Base-by-base conservation (phyloP, 2,329 filamentous ascomycete species). In the Apiospora koreana region DNA sequence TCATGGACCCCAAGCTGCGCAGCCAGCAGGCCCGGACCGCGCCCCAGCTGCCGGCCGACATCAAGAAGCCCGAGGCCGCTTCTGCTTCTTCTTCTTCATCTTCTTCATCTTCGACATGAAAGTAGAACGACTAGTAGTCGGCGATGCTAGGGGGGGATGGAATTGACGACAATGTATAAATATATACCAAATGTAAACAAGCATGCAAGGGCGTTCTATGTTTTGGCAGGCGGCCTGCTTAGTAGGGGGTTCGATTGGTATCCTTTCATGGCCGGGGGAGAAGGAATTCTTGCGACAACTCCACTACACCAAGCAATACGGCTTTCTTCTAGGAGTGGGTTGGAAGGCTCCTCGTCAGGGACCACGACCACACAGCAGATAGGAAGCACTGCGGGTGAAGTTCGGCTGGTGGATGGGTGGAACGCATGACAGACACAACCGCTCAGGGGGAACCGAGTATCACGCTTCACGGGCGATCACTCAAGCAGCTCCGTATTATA, bases 1-100 rank as follows among this genome's bases (percentile, higher is more conserved):
- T 83, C 41, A 74, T 82, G 69, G 76, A 81, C 67, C 81, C 82
- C 3, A 83, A 83, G 66, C 78, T 78, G 69, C 76, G 78, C 67
- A 76, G 78, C 38, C 76, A 72, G 42, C 69, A 76, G 35, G 76
- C 79, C 35, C 73, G 75, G 18, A 76, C 72, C 25, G 71, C 78
- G 12, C 78, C 75, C 0, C 67, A 72, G 18, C 54, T 80, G 69
- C 78, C 78, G 2, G 43, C 54, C 9, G 72, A 75, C 28, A 43
- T 66, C 64, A 28, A 43, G 41, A 66, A 42, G 41, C 35, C 67
- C 41, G 65, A 67, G 35, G 50, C 16, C 28, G 9, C 46, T 12
- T 35, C 70, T 38, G 31, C 54, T 18, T 65, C 43, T n/a, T n/a
- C n/a, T n/a, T n/a, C n/a, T n/a, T n/a, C n/a, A n/a, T n/a, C n/a